phyloP scores from a whole-genome alignment of 1,284 basidiomycete species.

The Apiotrichum veenhuisii region DNA sequence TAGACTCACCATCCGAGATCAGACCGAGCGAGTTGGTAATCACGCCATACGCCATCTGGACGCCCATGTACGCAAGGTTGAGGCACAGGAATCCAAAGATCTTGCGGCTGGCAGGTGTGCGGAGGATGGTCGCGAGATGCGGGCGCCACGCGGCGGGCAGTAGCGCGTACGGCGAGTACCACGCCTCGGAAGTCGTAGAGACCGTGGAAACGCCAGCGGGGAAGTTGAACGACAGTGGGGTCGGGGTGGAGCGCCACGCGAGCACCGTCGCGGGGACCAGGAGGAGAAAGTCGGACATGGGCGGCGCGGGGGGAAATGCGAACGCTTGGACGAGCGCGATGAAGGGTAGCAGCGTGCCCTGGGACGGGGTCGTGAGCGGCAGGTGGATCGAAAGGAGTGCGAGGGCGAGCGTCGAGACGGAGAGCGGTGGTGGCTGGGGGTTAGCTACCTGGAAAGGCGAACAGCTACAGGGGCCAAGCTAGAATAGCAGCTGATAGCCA shows the following conservation, averaged over 20 bases:
- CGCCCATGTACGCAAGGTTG: slow-evolving; percentile 92
- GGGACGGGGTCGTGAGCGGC: slow-evolving; percentile 18
- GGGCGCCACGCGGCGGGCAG: slow-evolving; percentile 52
- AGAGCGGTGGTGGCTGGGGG: not conserved
- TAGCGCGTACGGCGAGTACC: slow-evolving; percentile 9
- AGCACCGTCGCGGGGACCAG: slow-evolving; percentile 18
- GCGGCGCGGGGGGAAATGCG: slow-evolving; percentile 33
- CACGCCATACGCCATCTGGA: slow-evolving; percentile 92
- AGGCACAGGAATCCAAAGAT: slow-evolving; percentile 97
- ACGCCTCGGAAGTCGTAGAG: not conserved
- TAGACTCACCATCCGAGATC: slow-evolving; percentile 96
- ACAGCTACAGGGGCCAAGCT: too few relatives aligned
- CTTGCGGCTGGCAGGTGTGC: slow-evolving; percentile 84
- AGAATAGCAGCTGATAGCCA: not conserved
- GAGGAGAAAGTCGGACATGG: slow-evolving; percentile 24
- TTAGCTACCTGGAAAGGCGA: not conserved
- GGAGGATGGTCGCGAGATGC: slow-evolving; percentile 82
- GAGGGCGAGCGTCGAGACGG: slow-evolving; percentile 2
- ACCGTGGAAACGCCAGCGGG: not conserved
- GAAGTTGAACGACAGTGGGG: not conserved
- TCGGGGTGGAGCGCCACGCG: not conserved
- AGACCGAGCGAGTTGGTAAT: slow-evolving; percentile 97
- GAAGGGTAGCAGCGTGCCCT: slow-evolving; percentile 8
- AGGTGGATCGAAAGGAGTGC: slow-evolving; percentile 25
- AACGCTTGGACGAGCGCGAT: slow-evolving; percentile 37